phyloP scores from a whole-genome alignment of 1,284 basidiomycete genomes.

The Papiliotrema laurentii region DNA sequence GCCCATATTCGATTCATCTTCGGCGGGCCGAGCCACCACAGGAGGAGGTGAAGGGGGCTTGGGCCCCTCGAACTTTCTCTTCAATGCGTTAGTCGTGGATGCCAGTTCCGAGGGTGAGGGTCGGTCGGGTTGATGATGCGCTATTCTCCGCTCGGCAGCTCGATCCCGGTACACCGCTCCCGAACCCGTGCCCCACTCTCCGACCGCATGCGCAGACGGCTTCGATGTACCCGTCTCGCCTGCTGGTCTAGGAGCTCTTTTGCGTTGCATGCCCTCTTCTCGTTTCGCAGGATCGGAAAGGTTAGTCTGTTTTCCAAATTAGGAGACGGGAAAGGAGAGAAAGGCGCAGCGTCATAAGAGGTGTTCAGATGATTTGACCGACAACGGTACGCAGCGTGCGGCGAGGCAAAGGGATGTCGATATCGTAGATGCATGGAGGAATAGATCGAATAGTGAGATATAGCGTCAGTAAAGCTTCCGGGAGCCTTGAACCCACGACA shows the following conservation, averaged over 20 bases:
- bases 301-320: slow-evolving; percentile 62
- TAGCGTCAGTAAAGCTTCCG: slow-evolving; percentile 17
- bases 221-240: slow-evolving; percentile 8
- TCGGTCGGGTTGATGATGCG: slow-evolving; percentile 83
- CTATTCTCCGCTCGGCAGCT: slow-evolving; percentile 76
- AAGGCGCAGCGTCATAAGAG: background rate
- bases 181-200: slow-evolving; percentile 6
- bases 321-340: slow-evolving; percentile 2
- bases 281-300: slow-evolving; percentile 64
- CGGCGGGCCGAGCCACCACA: slow-evolving; percentile 61
- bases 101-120: slow-evolving; percentile 57
- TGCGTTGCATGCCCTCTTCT: slow-evolving; percentile 69
- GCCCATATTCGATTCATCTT: slow-evolving; percentile 76
- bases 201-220: background rate
- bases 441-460: slow-evolving; percentile 1
- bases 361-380: background rate
- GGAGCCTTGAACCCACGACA: slow-evolving; percentile 21
- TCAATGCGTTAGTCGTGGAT: slow-evolving; percentile 2
- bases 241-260: slow-evolving; percentile 51
- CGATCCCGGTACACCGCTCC: slow-evolving; percentile 78
- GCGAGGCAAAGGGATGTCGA: background rate
- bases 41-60: slow-evolving; percentile 55
- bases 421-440: slow-evolving; percentile 8
- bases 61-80: slow-evolving; percentile 56
- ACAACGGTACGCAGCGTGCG: background rate